Conservation (phyloP, 2,329 filamentous ascomycete species). For the Pseudogymnoascus sp. region DNA sequence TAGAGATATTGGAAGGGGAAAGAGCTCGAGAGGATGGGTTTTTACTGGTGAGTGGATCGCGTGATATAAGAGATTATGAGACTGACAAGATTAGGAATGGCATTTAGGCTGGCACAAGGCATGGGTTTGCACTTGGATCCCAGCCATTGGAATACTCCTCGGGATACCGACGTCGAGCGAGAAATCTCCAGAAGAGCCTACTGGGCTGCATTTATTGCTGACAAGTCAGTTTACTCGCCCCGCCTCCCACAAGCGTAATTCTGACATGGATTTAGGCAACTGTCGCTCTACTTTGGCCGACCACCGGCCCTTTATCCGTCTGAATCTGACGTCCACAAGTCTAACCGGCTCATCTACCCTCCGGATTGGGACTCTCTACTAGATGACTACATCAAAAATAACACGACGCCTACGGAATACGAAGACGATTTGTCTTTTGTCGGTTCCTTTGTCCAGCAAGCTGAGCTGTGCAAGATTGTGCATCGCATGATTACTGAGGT, state of each 20-base stretch:
- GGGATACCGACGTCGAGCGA: constrained; percentile 36
- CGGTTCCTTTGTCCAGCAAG: constrained; percentile 40
- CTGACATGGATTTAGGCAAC: constrained; percentile 25
- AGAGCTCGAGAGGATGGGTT: constrained; percentile 44
- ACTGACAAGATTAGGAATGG: constrained; percentile 30
- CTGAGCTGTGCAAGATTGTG: constrained; percentile 42
- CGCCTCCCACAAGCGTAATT: background rate
- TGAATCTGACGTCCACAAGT: constrained; percentile 43
- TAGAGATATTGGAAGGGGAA: constrained; percentile 40
- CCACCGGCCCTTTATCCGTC: constrained; percentile 43
- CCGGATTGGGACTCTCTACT: constrained; percentile 41
- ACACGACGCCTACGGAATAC: constrained; percentile 38
- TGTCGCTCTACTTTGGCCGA: constrained; percentile 44
- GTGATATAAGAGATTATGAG: background rate
- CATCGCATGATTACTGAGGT: constrained; percentile 44
- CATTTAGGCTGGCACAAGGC: constrained; percentile 43
- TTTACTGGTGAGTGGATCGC: constrained; percentile 34
- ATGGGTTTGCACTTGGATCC: constrained; percentile 47
- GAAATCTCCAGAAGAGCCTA: constrained; percentile 43
- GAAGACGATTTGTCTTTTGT: constrained; percentile 40
- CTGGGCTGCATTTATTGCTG: constrained; percentile 44
- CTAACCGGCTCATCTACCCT: constrained; percentile 42
- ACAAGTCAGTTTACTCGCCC: constrained; percentile 30
- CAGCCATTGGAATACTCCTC: constrained; percentile 40
- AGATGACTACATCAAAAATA: constrained; percentile 41